Conservation (phyloP, 192 early-diverging fungal species). For the Funneliformis mosseae region DNA sequence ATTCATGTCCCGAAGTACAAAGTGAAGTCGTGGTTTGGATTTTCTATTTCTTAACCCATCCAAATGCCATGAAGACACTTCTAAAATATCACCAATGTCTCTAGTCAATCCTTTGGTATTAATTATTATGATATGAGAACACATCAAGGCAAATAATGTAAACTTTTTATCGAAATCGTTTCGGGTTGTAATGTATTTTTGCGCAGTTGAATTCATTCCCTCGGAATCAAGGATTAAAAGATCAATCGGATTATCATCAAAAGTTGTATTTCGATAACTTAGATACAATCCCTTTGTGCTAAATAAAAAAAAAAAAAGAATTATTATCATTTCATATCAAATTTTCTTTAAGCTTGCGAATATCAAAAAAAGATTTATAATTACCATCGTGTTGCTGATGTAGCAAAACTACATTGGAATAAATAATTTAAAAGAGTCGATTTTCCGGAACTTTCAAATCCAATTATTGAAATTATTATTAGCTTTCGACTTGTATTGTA, state of each 20-base stretch:
- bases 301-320: not conserved
- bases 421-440: slow-evolving; percentile 16
- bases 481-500: not conserved
- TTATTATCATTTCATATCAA: not conserved
- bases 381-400: slow-evolving; percentile 9
- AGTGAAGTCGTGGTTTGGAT: slow-evolving; percentile 19
- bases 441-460: slow-evolving; percentile 11
- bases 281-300: slow-evolving; percentile 9
- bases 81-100: slow-evolving; percentile 8
- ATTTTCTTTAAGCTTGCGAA: too few relatives aligned
- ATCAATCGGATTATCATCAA: not conserved
- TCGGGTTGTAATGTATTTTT: slow-evolving; percentile 2
- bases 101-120: slow-evolving; percentile 6
- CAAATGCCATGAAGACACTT: slow-evolving; percentile 7
- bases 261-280: not conserved
- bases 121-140: slow-evolving; percentile 15
- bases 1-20: slow-evolving; percentile 16
- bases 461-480: slow-evolving; percentile 5
- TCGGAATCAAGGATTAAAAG: not conserved
- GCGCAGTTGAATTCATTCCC: slow-evolving; percentile 6
- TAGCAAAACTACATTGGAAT: slow-evolving; percentile 4
- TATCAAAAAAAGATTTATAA: not conserved
- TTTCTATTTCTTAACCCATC: not conserved
- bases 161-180: slow-evolving; percentile 21
- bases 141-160: slow-evolving; percentile 4